Conservation (phyloP, 805 yeast species). For the Wickerhamiella sorbophila region DNA sequence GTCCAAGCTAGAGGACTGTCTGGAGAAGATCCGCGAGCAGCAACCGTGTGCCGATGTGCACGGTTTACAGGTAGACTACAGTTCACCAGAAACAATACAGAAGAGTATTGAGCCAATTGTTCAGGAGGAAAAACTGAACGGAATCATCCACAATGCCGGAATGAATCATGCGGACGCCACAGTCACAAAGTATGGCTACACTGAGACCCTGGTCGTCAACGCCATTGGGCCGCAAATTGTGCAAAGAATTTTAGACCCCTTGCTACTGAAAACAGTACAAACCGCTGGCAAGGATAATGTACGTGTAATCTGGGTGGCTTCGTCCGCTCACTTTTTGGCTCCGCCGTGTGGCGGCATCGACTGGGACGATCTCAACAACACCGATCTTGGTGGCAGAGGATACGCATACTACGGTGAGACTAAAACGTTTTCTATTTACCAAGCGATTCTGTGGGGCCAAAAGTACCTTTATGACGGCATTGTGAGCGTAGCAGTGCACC, state of each 20-base stretch:
- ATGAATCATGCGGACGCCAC: conserved; percentile 5
- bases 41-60: conserved; percentile 14
- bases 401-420: conserved; percentile 31
- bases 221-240: conserved; percentile 33
- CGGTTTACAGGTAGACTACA: conserved; percentile 15
- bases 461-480: conserved; percentile 18
- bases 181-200: not conserved
- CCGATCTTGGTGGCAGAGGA: conserved; percentile 13
- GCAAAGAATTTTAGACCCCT: conserved; percentile 23
- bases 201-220: conserved; percentile 33
- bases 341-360: conserved; percentile 28
- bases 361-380: conserved; percentile 27
- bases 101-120: conserved; percentile 26
- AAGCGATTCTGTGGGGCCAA: conserved; percentile 27
- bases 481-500: conserved; percentile 28
- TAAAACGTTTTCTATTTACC: conserved; percentile 31
- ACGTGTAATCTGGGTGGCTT: conserved; percentile 34
- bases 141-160: conserved; percentile 29
- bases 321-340: conserved; percentile 26
- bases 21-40: conserved; percentile 20
- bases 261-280: conserved; percentile 26
- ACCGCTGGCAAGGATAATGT: conserved; percentile 19
- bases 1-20: conserved; percentile 23
- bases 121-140: conserved; percentile 23
- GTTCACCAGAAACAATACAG: conserved; percentile 31